Base-by-base conservation (phyloP, 129 eudicot species). In the Chrysanthemum lavandulifolium region DNA sequence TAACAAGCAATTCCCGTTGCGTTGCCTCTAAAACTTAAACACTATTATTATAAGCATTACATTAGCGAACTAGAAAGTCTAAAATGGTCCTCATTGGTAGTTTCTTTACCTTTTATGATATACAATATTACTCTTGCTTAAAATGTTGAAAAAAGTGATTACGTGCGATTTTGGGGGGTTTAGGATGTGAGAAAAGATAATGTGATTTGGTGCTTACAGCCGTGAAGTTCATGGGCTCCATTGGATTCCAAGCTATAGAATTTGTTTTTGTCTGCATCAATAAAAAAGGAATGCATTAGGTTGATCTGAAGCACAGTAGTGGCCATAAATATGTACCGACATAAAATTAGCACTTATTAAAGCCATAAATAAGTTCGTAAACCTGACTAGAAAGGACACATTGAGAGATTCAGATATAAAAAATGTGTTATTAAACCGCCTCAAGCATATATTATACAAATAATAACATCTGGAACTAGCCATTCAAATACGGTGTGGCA, bases 171-270 rank as follows among this genome's bases (percentile, higher is more conserved):
- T 36, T 36, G 5, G 7, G 7, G 47, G 47, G 47, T 40, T 40
- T 40, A 40, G 64, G 67, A 16, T 13, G 77, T 51, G 51, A 10
- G 57, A 53, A 47, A 29, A 29, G 48, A 27, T 50, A 40, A 19
- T 47, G 59, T 10, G 43, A 11, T 6, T 10, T 47, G 65, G 29
- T 21, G 52, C 97, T 87, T 84, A 93, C 98, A 78, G 96, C 92
- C 51, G 98, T 90, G 65, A 94, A 94, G 70, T 94, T 94, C 97
- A 94, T 90, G 13, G 98, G 97, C 86, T 94, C 98, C 93, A 84
- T 86, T 6, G 98, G 97, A 72, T 94, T 94, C 98, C 98, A 90
- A 43, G 97, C 81, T 78, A 94, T 86, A 10, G 98, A 87, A 86
- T 94, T 94, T 36, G 97, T 87, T 84, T 78, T 94, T 18, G 93